phyloP scores from a whole-genome alignment of 495 filamentous ascomycete genomes.

The Hypoxylon intermedium region DNA sequence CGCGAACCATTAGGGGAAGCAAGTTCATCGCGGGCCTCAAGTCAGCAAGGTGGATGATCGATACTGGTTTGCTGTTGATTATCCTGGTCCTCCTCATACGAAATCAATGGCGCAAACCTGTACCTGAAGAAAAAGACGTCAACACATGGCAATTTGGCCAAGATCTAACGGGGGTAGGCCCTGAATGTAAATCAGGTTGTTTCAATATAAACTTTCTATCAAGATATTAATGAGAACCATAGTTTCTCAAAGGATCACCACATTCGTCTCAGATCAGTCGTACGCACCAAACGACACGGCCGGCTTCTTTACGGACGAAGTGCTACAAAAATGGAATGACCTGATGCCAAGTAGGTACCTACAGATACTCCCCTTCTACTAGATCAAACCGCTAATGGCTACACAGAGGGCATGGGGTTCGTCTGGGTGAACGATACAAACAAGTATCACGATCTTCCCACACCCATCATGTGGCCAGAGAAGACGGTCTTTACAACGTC shows the following conservation, averaged over 20 bases:
- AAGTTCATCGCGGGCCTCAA: conserved; percentile 25
- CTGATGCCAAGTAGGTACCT: conserved; percentile 50
- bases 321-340: conserved; percentile 52
- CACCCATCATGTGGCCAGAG: conserved; percentile 54
- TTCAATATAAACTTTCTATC: conserved; percentile 4
- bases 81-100: conserved; percentile 45
- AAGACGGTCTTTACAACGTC: conserved; percentile 58
- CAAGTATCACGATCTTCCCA: conserved; percentile 55
- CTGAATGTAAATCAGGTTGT: conserved; percentile 34
- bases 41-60: conserved; percentile 46
- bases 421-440: conserved; percentile 54
- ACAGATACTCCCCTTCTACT: neutral
- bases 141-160: conserved; percentile 49
- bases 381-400: conserved; percentile 9
- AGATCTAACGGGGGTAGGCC: conserved; percentile 52
- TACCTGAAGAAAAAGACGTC: conserved; percentile 26
- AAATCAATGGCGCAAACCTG: conserved; percentile 38
- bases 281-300: conserved; percentile 56
- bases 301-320: conserved; percentile 53
- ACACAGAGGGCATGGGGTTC: conserved; percentile 54
- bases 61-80: conserved; percentile 44
- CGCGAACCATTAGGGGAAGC: conserved; percentile 20
- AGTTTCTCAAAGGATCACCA: conserved; percentile 53
- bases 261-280: conserved; percentile 51
- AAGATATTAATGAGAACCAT: neutral